These are phyloP conservation scores for Logfia minima DNA, from an alignment of 129 eudicot species.

Conservation along the genomic window DNA sequence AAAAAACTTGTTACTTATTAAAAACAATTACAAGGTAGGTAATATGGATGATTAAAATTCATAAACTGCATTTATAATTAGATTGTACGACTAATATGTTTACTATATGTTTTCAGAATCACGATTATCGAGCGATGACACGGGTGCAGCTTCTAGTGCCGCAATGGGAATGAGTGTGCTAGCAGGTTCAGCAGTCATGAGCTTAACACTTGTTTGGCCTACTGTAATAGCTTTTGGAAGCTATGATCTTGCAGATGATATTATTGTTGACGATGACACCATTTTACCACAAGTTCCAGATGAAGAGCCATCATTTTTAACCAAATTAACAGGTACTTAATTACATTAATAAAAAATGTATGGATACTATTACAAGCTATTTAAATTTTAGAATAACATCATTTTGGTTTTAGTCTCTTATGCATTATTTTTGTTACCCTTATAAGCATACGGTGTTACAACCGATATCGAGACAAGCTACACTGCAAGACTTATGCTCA, in stretches of 20 bases:
- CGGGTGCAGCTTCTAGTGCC: slow-evolving; percentile 44
- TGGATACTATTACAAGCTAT: not conserved
- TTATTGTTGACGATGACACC: slow-evolving; percentile 28
- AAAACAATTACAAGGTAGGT: too few relatives aligned
- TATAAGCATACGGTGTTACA: slow-evolving; percentile 38
- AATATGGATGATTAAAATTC: too few relatives aligned
- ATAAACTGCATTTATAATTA: too few relatives aligned
- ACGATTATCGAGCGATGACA: slow-evolving; percentile 26
- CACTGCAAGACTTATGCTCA: slow-evolving; percentile 50
- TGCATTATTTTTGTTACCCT: not conserved
- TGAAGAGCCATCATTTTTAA: slow-evolving; percentile 25
- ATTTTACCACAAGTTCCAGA: not conserved
- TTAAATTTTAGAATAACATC: not conserved
- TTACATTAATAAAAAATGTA: not conserved
- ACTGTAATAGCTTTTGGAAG: slow-evolving; percentile 51
- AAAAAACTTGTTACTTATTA: too few relatives aligned
- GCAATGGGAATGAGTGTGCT: slow-evolving; percentile 58
- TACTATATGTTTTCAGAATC: not conserved
- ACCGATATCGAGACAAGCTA: slow-evolving; percentile 50
- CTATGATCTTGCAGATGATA: slow-evolving; percentile 44
- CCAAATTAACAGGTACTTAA: slow-evolving; percentile 28
- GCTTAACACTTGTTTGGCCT: slow-evolving; percentile 62
- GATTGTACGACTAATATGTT: not conserved
- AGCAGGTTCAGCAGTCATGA: slow-evolving; percentile 62
- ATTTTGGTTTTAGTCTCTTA: not conserved